Conservation (phyloP, 257 asterid genomes). For the Solanum infundibuliforme region DNA sequence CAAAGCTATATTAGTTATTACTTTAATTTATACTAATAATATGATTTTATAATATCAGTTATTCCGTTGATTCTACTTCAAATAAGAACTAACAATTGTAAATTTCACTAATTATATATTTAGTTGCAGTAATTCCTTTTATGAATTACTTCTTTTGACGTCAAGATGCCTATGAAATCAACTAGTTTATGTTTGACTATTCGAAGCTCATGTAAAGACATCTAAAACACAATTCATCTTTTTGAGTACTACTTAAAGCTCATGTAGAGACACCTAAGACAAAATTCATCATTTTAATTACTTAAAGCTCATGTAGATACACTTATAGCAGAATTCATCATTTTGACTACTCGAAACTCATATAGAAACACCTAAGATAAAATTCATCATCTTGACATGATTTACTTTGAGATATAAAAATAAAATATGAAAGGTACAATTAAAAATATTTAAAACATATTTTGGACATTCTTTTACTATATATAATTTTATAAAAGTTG, state of each 20-base stretch:
- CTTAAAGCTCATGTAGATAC: too few relatives aligned
- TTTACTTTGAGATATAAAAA: neutral
- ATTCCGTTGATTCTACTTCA: neutral
- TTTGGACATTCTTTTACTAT: neutral
- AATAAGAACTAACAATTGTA: neutral
- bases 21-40: neutral
- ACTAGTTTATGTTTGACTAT: neutral
- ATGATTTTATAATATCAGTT: neutral
- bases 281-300: too few relatives aligned
- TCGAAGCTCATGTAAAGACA: neutral
- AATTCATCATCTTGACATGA: neutral
- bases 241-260: too few relatives aligned
- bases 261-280: too few relatives aligned
- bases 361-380: neutral
- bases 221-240: fast-evolving
- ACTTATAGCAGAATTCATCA: too few relatives aligned
- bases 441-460: neutral
- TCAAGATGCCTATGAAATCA: neutral
- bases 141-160: neutral
- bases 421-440: neutral
- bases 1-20: neutral
- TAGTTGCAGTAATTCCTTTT: neutral
- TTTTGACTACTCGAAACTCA: neutral
- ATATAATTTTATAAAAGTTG: neutral
- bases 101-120: neutral